Base-by-base conservation (phyloP, 1,284 basidiomycete species). In the Butyriboletus appendiculatus region DNA sequence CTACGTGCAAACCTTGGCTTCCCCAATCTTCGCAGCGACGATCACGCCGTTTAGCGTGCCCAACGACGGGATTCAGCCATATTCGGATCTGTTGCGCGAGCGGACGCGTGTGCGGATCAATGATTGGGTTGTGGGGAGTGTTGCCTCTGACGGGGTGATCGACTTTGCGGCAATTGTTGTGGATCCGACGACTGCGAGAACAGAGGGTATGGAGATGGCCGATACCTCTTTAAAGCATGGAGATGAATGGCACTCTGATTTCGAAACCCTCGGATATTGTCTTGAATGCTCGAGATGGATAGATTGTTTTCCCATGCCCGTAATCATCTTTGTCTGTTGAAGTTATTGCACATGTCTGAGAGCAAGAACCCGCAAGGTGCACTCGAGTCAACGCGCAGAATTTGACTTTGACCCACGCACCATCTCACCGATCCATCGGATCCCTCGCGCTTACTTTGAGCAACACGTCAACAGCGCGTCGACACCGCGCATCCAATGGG, bases 141-240 rank as follows among this genome's bases (percentile, higher is more conserved):
- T 44, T 18, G 24, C 22, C 6, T 41, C 50, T 11, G 53, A 56
- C 34, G 48, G 5, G 28, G 41, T 50, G 52, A 47, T 60, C 18
- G 49, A 52, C 38, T 56, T 45, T 43, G 51, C 34, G 40, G 20
- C 32, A 32, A 34, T 52, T 4, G 40, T 51, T 7, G 50, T 42
- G 42, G 46, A 60, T 40, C 50, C 50, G 8, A 33, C 24, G 45
- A 32, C 56, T 8, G 8, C 46, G 11, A n/a, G n/a, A n/a, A n/a
- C n/a, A n/a, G n/a, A n/a, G n/a, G n/a, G n/a, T n/a, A n/a, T 35
- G 22, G 22, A 24, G 15, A 16, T 16, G 39, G 9, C 16, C 22
- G 22, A 11, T 41, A 16, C 15, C 8, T 26, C n/a, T n/a, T 26
- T 8, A 12, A 42, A 42, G 15, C 6, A 10, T n/a, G 24, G 24